Base-by-base conservation (phyloP, 495 filamentous ascomycete genomes). In the Aspergillus sclerotioniger region DNA sequence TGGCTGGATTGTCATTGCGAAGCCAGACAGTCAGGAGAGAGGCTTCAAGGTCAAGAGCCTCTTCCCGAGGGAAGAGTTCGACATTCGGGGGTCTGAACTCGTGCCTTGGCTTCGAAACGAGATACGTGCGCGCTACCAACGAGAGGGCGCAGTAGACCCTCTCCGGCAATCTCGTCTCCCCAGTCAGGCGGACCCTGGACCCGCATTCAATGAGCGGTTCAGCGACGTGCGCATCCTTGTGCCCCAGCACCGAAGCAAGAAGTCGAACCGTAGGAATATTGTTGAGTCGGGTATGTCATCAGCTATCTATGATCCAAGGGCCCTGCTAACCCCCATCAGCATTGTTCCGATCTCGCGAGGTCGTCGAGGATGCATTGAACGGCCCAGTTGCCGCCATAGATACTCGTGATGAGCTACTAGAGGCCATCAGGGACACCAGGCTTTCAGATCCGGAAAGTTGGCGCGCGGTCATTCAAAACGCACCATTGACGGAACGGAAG, bases 371-470 rank as follows among this genome's bases (percentile, higher is more conserved):
- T 15, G 88, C 89, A 50, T 71, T 87, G 9, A 83, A 86, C 56
- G 88, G 87, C 12, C 92, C 92, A 1, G 88, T 97, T 63, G 84
- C 86, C 8, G 94, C 93, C 16, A 87, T 98, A 50, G 94, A 98
- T 71, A 90, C 88, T 1, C 86, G 87, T 45, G 92, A 97, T 75
- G 83, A 87, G 9, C 80, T 96, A n/a, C 81, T 98, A 46, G 89
- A 95, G 31, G 75, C 85, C 35, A 89, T 98, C 41, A 80, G 82
- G 15, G 79, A 83, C 17, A 94, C 92, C 12, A 76, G 84, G 17
- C 80, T 97, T 9, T 85, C 84, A 1, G 92, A 97, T 61, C 72
- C 87, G 15, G 94, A 98, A 61, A 88, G 85, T 62, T 98, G 94
- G 94, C 85, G 89, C 25, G 80, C 76, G 47, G 85, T 91, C 15